Base-by-base conservation (phyloP, 306 rosid species). In the Lotus japonicus region DNA sequence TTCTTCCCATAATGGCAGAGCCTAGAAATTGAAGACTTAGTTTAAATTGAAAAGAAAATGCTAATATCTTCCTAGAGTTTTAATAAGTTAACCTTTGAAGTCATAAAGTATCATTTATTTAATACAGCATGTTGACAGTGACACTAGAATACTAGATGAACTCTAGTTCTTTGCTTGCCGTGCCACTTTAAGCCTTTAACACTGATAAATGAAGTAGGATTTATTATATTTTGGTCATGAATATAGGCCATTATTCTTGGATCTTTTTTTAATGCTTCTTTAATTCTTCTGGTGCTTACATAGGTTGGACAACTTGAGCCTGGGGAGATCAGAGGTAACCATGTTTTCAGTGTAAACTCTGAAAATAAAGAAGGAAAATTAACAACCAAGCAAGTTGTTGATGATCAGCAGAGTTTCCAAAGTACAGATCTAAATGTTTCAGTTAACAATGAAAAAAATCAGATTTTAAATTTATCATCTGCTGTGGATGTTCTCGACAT, bases 241-340 rank as follows among this genome's bases (percentile, higher is more conserved):
- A 33, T 50, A 43, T 48, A 3, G 67, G 52, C 60, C 11, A 14
- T 63, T 64, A 14, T 11, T 53, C 23, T 64, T 55, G 58, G 42
- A 28, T 72, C 53, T 41, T 64, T 5, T 15, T 75, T 64, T 51
- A 10, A 61, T 53, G 46, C 43, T 14, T 61, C 3, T 13, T 75
- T 59, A 56, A 48, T 58, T 35, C 49, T 42, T 64, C 18, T 76
- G 69, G 70, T 78, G 56, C 68, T 85, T 75, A 41, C 75, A 61
- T 82, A 95, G 99, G 86, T 71, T 77, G 92, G 70, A 61, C 88
- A 72, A 59, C 74, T 69, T 50, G 87, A 64, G 48, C 57, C 68
- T 12, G 88, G 76, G 72, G 84, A 78, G 59, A 60, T 78, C 71
- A 80, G 80, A 79, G 81, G 82, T 65, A 83, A 72, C 50, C 48